Evolutionary conservation across 75 land plant genomes (phyloP), one percentile per base, ranked within the genome.

Genomic region (Cryptomeria japonica): DNA sequence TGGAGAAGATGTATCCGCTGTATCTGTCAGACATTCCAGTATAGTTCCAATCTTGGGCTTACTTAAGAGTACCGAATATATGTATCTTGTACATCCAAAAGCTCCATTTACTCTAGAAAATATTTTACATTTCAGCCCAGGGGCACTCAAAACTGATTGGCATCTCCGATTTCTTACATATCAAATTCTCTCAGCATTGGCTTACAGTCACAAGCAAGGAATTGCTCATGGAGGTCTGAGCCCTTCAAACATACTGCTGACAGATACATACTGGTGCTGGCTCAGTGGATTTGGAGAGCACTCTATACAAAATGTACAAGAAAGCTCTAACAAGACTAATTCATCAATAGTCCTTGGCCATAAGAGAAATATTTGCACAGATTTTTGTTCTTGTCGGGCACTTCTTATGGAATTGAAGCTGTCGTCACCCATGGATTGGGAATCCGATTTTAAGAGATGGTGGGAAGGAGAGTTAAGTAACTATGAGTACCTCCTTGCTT

Each of bases 381-480:
- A 92, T 13, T 70, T n/a, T 83, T 94, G 95, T 86, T 76, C 90
- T 88, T 91, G 92, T 80, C 89, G 44, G 61, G 79, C 72, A 84
- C 88, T 93, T 64, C 92, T 85, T 88, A 89, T 94, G 78, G 93
- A 93, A 89, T 84, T 93, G 61, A 91, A 89, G 83, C 88, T 93
- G 36, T 91, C 91, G 77, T 19, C 79, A 22, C 49, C 89, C 49
- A 55, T 84, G 11, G 94, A 95, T 87, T 96, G 97, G 96, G 86
- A 83, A 38, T 83, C 89, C 70, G 86, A 87, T 70, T 96, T 97
- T 75, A 89, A 86, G 56, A 73, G 85, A 56, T 97, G 99, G 99
- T 97, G 97, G 95, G 88, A 61, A 39, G 95, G 99, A 85, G 95
- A 96, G 87, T 61, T 96, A 80, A 95, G 95, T 91, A 97, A 97